Conservation (phyloP, 257 asterid species). For the Fraxinus anomala region DNA sequence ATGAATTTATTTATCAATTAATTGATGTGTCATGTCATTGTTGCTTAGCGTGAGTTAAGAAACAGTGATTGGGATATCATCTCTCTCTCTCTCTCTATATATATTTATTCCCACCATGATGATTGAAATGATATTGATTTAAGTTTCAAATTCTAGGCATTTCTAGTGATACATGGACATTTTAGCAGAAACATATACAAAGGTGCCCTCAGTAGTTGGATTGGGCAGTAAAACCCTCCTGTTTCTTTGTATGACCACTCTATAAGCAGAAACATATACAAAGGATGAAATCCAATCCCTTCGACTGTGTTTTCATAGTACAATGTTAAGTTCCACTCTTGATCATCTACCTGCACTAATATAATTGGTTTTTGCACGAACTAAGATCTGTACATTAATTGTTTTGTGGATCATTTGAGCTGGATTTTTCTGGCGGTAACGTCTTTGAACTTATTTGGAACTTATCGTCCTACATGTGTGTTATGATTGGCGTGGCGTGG, state of each 20-base stretch:
- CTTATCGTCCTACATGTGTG: too few species aligned
- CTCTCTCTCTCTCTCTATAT: too few species aligned
- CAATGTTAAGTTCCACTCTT: neutral
- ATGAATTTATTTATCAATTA: too few species aligned
- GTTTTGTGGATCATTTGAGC: neutral
- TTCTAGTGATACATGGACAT: neutral
- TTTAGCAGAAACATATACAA: neutral
- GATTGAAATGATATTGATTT: too few species aligned
- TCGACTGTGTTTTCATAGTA: neutral
- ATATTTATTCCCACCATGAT: too few species aligned
- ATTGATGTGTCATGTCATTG: too few species aligned
- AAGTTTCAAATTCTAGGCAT: neutral
- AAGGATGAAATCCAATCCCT: too few species aligned
- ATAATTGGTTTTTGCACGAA: too few species aligned
- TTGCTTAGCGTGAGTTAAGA: too few species aligned
- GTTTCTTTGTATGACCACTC: neutral
- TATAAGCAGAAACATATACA: too few species aligned
- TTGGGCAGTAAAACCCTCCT: constrained; percentile 20
- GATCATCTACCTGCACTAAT: neutral
- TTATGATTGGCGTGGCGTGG: neutral
- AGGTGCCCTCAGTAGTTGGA: neutral
- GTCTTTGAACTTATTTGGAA: too few species aligned
- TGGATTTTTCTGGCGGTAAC: neutral
- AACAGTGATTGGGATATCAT: too few species aligned
- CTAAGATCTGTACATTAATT: neutral